Conservation (phyloP, 352 stramenopile genomes). For the Phytophthora hibernalis region DNA sequence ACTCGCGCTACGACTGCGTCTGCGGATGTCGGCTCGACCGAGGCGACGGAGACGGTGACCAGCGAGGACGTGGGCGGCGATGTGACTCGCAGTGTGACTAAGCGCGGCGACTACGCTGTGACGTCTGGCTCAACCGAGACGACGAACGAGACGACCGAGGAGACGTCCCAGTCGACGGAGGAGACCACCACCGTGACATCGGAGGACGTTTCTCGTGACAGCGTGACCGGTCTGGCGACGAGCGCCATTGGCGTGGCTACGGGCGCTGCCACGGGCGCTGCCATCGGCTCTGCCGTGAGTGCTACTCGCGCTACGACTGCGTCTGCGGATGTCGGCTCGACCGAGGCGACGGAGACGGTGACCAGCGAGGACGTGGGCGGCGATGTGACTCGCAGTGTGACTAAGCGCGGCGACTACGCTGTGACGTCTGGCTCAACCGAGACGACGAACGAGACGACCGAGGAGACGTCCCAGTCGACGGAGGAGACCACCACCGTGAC, state of each 20-base stretch:
- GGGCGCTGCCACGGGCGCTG: background rate
- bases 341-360: slow-evolving; percentile 1
- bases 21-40: no score
- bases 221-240: background rate
- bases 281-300: slow-evolving; percentile 1
- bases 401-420: background rate
- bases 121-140: no score
- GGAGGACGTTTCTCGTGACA: background rate
- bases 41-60: no score
- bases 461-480: slow-evolving; percentile 1
- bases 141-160: slow-evolving; percentile 2
- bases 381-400: background rate
- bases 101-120: no score
- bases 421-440: background rate
- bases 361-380: background rate
- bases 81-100: no score
- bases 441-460: background rate
- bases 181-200: slow-evolving; percentile 1
- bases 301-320: background rate
- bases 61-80: no score
- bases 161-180: background rate
- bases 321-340: background rate
- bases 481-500: background rate
- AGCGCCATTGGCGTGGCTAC: background rate
- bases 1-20: no score